phyloP scores from a whole-genome alignment of 345 rosid genomes.

The Firmiana major region DNA sequence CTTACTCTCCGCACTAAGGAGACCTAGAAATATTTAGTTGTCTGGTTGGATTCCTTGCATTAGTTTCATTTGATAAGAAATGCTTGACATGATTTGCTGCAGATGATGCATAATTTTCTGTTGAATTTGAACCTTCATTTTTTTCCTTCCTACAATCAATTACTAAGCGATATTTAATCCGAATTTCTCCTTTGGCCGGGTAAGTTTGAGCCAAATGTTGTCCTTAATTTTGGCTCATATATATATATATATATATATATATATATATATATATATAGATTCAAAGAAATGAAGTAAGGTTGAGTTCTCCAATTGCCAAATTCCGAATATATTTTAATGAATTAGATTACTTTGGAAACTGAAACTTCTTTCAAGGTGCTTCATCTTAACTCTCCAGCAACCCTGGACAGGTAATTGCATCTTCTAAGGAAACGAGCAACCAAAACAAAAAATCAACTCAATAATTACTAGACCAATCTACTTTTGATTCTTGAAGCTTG shows the following conservation, averaged over 20 bases:
- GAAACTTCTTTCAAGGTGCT: neutral
- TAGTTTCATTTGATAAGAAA: too few relatives aligned
- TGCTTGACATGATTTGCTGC: too few relatives aligned
- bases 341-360: neutral
- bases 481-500: neutral
- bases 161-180: too few relatives aligned
- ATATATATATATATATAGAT: neutral
- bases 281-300: neutral
- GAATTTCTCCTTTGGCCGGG: too few relatives aligned
- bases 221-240: neutral
- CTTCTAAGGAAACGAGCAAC: neutral
- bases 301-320: neutral
- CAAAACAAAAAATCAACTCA: neutral
- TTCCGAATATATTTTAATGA: neutral
- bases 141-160: too few relatives aligned
- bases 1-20: neutral
- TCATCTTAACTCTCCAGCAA: slow-evolving; percentile 5
- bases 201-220: neutral
- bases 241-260: too few relatives aligned
- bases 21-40: neutral
- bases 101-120: neutral
- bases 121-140: too few relatives aligned
- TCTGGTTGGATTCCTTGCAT: neutral
- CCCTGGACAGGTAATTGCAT: neutral
- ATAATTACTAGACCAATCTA: neutral